phyloP scores from a whole-genome alignment of 805 yeast species.

The Vanderwaltozyma polyspora region DNA sequence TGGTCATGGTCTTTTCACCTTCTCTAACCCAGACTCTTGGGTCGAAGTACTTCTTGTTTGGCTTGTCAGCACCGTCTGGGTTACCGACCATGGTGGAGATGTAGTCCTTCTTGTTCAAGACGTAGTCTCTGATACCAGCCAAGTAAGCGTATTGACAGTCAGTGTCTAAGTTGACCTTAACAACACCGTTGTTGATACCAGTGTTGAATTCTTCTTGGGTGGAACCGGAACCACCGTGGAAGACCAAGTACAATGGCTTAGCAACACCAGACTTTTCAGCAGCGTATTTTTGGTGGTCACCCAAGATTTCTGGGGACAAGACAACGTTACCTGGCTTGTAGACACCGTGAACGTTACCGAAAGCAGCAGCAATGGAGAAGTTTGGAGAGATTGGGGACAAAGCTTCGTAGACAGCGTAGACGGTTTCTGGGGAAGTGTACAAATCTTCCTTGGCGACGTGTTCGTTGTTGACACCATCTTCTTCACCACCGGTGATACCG shows the following conservation, averaged over 20 bases:
- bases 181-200: slow-evolving; percentile 90
- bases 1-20: slow-evolving; percentile 97
- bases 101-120: slow-evolving; percentile 93
- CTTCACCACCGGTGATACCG: slow-evolving; percentile 99
- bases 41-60: slow-evolving; percentile 99
- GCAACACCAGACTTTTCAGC: slow-evolving; percentile 45
- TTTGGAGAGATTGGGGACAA: slow-evolving; percentile 85
- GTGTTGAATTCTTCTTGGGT: slow-evolving; percentile 81
- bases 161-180: slow-evolving; percentile 97
- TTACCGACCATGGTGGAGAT: slow-evolving; percentile 82
- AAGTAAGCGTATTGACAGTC: slow-evolving; percentile 98
- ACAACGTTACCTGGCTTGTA: slow-evolving; percentile 93
- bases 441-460: slow-evolving; percentile 74
- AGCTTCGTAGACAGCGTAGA: slow-evolving; percentile 82
- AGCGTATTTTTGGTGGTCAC: slow-evolving; percentile 91
- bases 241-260: slow-evolving; percentile 87
- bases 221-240: slow-evolving; percentile 99
- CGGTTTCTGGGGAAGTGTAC: slow-evolving; percentile 94
- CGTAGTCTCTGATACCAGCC: slow-evolving; percentile 94
- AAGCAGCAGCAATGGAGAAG: slow-evolving; percentile 99
- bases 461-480: slow-evolving; percentile 99
- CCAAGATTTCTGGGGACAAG: slow-evolving; percentile 84
- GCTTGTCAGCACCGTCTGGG: slow-evolving; percentile 99
- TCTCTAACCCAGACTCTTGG: slow-evolving; percentile 99
- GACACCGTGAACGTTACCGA: slow-evolving; percentile 99